Evolutionary conservation across 768 basidiomycete species (phyloP).

Genomic region (Termitomyces sp.): DNA sequence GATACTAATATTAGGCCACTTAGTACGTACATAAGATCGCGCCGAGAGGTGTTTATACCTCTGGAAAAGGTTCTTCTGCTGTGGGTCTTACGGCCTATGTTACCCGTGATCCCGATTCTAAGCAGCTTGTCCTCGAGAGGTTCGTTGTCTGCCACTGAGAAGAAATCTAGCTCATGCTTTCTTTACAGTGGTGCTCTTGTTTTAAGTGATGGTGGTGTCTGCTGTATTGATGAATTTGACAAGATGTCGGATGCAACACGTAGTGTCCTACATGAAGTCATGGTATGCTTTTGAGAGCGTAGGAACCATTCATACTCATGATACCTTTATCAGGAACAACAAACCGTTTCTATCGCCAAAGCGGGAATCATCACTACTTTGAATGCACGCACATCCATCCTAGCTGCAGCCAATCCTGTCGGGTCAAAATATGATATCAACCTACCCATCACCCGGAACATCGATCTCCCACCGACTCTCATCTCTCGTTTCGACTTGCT

Average conservation of each 20-base stretch:
- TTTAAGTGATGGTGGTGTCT: conserved; percentile 93
- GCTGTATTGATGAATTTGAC: conserved; percentile 99
- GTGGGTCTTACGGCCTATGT: conserved; percentile 99
- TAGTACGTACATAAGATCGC: conserved; percentile 99
- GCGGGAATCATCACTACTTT: conserved; percentile 98
- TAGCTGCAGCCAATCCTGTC: conserved; percentile 97
- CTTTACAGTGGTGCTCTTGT: conserved; percentile 82
- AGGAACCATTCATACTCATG: neutral
- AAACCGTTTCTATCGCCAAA: conserved; percentile 98
- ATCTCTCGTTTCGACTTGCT: conserved; percentile 97
- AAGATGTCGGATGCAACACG: conserved; percentile 99
- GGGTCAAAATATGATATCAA: conserved; percentile 93
- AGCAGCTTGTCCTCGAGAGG: conserved; percentile 97
- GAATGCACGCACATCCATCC: conserved; percentile 96
- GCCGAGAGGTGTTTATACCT: conserved; percentile 95
- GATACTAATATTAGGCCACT: neutral
- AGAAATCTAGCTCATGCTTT: neutral
- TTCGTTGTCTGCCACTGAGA: conserved; percentile 25
- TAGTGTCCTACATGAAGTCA: conserved; percentile 98
- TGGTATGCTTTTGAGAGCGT: conserved; percentile 49
- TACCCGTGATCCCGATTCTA: conserved; percentile 96
- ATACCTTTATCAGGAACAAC: conserved; percentile 75
- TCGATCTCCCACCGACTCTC: conserved; percentile 95
- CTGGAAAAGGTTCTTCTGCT: conserved; percentile 97
- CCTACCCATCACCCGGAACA: conserved; percentile 91